Base-by-base conservation (phyloP, 2,329 filamentous ascomycete genomes). In the Blastomyces emzantsi region DNA sequence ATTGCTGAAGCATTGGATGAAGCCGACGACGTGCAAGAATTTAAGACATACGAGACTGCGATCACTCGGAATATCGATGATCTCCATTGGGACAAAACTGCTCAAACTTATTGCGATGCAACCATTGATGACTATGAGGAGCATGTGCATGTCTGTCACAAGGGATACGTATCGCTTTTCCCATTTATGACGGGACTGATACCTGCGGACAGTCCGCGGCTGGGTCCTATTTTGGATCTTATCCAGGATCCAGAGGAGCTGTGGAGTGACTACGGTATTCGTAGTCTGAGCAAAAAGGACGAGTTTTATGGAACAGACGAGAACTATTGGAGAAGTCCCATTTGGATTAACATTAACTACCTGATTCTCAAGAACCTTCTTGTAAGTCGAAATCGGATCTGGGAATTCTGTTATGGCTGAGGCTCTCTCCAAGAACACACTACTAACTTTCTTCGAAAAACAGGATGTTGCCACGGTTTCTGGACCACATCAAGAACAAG, bases 331-430 rank as follows among this genome's bases (percentile, higher is more conserved):
- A 85, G 92, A 66, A 90, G 90, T 67, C 92, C 94, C 0, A 84
- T 97, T 30, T 97, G 93, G 93, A 89, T 97, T 72, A 94, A 94
- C 73, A 92, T 97, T 68, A 97, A 97, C 78, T 97, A 96, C 75
- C 80, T 97, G 70, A 87, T 90, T 60, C 78, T 97, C 61, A 85
- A 87, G 68, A 87, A 90, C 72, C 85, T 97, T 39, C 81, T 87
- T 68, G 90, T 92, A 81, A 80, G 88, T 82, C n/a, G 56, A 70
- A n/a, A 28, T 25, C n/a, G 33, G 19, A 43, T 36, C 39, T 62
- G 43, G 62, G 3, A 41, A 22, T 60, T 33, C 61, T 49, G 4
- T 55, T 41, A 7, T 56, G 33, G 9, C 33, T 36, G 45, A 19
- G 39, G 9, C 3, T 43, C 22, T 43, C 52, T 39, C 11, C 19